phyloP scores from a whole-genome alignment of 2,329 filamentous ascomycete species.

The Chaetomium globosum region DNA sequence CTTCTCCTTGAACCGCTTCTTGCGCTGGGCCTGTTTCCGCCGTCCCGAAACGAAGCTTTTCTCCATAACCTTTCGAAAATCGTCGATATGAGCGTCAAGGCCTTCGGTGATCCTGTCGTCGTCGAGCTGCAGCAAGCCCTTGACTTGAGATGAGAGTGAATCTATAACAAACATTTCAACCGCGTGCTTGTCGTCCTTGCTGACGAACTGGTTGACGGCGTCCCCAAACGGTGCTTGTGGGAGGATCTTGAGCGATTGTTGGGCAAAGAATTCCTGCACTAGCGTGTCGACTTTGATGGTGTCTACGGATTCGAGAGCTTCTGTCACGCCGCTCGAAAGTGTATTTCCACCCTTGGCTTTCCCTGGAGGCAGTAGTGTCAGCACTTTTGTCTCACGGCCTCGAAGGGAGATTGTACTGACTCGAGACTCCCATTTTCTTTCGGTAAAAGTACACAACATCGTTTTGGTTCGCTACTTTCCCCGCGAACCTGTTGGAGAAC shows the following conservation, averaged over 20 bases:
- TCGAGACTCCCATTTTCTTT: slow-evolving; percentile 69
- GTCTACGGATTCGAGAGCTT: slow-evolving; percentile 67
- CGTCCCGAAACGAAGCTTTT: slow-evolving; percentile 69
- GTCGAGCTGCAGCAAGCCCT: slow-evolving; percentile 67
- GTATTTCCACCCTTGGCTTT: slow-evolving; percentile 56
- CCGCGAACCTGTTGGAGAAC: slow-evolving; percentile 88
- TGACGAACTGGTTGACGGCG: slow-evolving; percentile 87
- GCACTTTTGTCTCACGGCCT: slow-evolving; percentile 23
- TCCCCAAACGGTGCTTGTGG: slow-evolving; percentile 92
- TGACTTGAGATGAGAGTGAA: slow-evolving; percentile 69
- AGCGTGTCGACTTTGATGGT: slow-evolving; percentile 85
- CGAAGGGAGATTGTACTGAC: slow-evolving; percentile 41
- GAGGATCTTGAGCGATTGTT: slow-evolving; percentile 87
- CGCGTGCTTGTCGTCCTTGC: slow-evolving; percentile 92
- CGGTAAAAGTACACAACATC: slow-evolving; percentile 93
- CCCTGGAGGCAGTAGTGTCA: slow-evolving; percentile 34
- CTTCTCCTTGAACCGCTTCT: slow-evolving; percentile 68
- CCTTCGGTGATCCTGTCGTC: slow-evolving; percentile 65
- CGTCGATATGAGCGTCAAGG: slow-evolving; percentile 72
- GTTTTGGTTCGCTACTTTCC: slow-evolving; percentile 89
- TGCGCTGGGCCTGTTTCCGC: slow-evolving; percentile 52
- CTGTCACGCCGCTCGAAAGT: slow-evolving; percentile 64
- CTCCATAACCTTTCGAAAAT: slow-evolving; percentile 70
- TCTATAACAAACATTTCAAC: slow-evolving; percentile 81
- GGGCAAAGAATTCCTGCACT: slow-evolving; percentile 82